phyloP scores from a whole-genome alignment of 306 rosid species.

The Ceratonia siliqua region DNA sequence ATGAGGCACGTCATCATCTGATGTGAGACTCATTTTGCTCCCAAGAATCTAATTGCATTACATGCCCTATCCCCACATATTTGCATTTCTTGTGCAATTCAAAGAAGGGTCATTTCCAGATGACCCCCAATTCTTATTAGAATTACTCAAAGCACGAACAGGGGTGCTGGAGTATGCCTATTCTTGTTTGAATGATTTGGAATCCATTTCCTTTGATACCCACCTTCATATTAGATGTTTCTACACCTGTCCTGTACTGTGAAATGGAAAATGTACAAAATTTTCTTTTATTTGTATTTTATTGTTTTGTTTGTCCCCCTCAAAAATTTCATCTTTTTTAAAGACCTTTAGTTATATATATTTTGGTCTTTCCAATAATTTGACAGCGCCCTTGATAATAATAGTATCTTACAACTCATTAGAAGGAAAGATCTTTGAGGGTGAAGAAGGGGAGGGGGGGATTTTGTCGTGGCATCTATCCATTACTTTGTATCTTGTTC shows the following conservation, averaged over 20 bases:
- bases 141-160: conserved; percentile 3
- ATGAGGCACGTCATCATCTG: conserved; percentile 56
- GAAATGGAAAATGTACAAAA: neutral
- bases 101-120: conserved; percentile 3
- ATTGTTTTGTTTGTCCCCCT: neutral
- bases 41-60: neutral
- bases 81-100: conserved; percentile 3
- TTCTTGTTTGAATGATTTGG: too few relatives aligned
- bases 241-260: neutral
- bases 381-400: too few relatives aligned
- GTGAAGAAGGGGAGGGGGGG: neutral
- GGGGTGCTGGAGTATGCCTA: neutral
- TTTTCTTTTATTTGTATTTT: neutral
- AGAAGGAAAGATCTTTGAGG: neutral
- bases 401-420: neutral
- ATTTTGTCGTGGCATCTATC: neutral
- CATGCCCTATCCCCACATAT: conserved; percentile 5
- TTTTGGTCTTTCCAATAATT: neutral
- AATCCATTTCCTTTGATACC: too few relatives aligned
- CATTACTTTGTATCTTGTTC: neutral
- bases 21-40: conserved; percentile 55
- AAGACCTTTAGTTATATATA: neutral
- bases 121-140: neutral
- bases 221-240: neutral
- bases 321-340: neutral